Evolutionary conservation across 169 alveolate genomes (phyloP), one percentile per base, ranked within the genome.

Genomic region (Eimeria necatrix): DNA sequence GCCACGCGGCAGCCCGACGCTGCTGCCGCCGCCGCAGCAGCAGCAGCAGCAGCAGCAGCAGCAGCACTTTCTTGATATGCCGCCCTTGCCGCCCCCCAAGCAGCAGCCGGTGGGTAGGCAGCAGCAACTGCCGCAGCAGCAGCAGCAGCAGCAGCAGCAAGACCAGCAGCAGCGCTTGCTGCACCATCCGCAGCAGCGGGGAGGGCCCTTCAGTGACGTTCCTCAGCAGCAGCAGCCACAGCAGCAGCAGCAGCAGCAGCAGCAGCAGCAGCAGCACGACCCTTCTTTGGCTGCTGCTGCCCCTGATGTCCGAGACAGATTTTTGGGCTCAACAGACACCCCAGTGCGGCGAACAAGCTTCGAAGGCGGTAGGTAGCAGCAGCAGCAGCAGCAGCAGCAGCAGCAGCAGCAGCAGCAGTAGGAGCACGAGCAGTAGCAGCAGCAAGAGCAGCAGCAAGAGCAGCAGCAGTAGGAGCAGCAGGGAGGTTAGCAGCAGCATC

Each of bases 181-280:
- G 59, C 87, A 76, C 24, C 87, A 76, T 76, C 87, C 87, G 14
- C 87, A 76, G 87, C 87, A 76, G 22, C 87, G 32, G 5, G 76
- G 76, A 20, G 76, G 41, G 8, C 76, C 18, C 5, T 64, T 64
- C 76, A 24, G 32, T 64, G 76, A 64, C 41, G 9, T 5, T 64
- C 41, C 20, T 8, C 87, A 16, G 32, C 61, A 41, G 87, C 61
- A 41, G 61, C 87, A 41, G 22, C 41, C 12, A n/a, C 83, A 7
- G 51, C 22, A 18, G 51, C 83, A 14, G 51, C 83, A 22, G 3
- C 83, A 5, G n/a, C 87, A 26, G 61, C 87, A 76, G 87, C 87
- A 76, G 87, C 87, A 76, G 87, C 87, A 76, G 24, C 56, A 4
- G 87, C 87, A 32, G 22, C 64, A 4, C 5, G 48, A 76, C 22